These are phyloP conservation scores for Cutaneotrichosporon curvatum DNA, from an alignment of 1,284 basidiomycete genomes.

Conservation along the genomic window DNA sequence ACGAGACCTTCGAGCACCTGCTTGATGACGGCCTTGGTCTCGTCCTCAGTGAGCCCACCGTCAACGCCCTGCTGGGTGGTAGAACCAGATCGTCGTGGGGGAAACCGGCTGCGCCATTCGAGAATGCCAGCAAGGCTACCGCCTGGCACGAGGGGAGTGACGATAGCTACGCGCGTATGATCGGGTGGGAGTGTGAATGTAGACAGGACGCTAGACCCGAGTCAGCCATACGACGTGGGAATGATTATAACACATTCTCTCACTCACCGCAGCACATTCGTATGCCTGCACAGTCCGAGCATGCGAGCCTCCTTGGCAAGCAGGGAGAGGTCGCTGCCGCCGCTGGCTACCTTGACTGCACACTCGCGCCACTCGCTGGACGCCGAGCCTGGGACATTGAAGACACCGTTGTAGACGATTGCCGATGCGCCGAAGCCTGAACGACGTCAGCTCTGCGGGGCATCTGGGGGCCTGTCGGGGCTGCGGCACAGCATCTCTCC, in stretches of 20 bases:
- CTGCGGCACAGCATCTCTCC: background rate
- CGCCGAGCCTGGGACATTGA: constrained; percentile 14
- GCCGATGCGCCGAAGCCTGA: constrained; percentile 41
- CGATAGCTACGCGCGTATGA: constrained; percentile 33
- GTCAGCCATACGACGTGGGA: background rate
- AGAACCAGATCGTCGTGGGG: background rate
- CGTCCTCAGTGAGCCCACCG: constrained; percentile 35
- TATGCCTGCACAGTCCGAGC: constrained; percentile 33
- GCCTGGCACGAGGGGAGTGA: constrained; percentile 36
- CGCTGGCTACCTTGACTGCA: constrained; percentile 39
- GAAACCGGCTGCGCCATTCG: constrained; percentile 24
- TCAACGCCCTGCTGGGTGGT: background rate
- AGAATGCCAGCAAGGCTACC: constrained; percentile 37
- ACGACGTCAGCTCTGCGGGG: background rate
- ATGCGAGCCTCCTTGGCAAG: constrained; percentile 32
- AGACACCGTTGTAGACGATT: constrained; percentile 32
- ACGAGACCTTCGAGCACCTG: constrained; percentile 79
- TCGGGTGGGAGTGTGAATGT: constrained; percentile 41
- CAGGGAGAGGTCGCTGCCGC: constrained; percentile 28
- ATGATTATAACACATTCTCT: no score
- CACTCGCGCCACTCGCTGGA: constrained; percentile 19
- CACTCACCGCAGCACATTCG: constrained; percentile 36
- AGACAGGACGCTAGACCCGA: constrained; percentile 26
- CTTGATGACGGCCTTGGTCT: constrained; percentile 51
- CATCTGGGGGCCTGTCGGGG: no score